Percentiles rank a stretch among this genome's conserved stretches.
Evolutionary conservation across 2,329 filamentous ascomycete species (phyloP).

Genomic region (Colletotrichum sp.): DNA sequence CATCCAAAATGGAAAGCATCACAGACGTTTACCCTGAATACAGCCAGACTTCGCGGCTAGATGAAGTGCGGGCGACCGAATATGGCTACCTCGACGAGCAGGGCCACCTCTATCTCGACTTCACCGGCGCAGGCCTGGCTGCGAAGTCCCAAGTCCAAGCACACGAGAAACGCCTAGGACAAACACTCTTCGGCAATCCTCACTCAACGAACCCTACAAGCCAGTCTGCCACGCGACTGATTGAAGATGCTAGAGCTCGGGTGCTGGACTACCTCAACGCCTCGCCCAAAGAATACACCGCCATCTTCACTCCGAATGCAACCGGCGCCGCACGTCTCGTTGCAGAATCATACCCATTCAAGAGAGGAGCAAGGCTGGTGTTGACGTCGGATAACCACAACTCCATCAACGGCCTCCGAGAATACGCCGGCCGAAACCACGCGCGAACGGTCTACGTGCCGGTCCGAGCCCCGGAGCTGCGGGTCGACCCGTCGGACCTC

Average conservation of each 20-base stretch:
- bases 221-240: conserved; percentile 34
- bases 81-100: conserved; percentile 43
- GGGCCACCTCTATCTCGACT: conserved; percentile 45
- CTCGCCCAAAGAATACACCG: conserved; percentile 40
- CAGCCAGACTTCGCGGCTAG: conserved; percentile 31
- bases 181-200: conserved; percentile 42
- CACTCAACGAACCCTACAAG: conserved; percentile 44
- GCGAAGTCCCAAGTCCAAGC: conserved; percentile 35
- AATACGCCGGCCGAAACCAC: conserved; percentile 34
- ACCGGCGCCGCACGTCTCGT: conserved; percentile 42
- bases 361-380: conserved; percentile 29
- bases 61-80: conserved; percentile 34
- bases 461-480: conserved; percentile 29
- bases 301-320: conserved; percentile 46
- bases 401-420: conserved; percentile 43
- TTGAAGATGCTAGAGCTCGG: conserved; percentile 34
- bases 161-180: conserved; percentile 33
- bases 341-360: conserved; percentile 43
- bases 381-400: conserved; percentile 48
- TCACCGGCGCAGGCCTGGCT: conserved; percentile 42
- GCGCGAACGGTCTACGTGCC: conserved; percentile 36
- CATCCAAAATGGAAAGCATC: conserved; percentile 9
- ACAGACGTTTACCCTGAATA: conserved; percentile 37
- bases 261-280: conserved; percentile 40
- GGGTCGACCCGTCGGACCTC: conserved; percentile 30